Conservation (phyloP, 306 rosid genomes). For the Erythrophleum fordii region DNA sequence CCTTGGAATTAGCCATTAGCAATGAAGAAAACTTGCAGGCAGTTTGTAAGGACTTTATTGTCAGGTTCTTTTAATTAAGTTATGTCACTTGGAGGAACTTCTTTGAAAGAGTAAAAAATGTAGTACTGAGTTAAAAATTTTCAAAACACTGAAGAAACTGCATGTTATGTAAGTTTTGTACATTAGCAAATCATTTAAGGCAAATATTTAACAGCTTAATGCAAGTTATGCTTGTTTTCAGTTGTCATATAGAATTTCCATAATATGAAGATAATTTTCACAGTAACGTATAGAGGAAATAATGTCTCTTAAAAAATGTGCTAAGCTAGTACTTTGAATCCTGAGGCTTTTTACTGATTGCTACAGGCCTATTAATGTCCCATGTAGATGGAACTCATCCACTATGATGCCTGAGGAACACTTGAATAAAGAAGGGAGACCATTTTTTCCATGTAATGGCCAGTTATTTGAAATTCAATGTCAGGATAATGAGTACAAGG, state of each 20-base stretch:
- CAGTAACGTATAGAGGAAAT: not conserved
- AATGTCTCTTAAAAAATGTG: not conserved
- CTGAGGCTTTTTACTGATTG: slow-evolving; percentile 39
- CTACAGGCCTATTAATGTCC: slow-evolving; percentile 70
- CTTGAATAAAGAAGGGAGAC: slow-evolving; percentile 50
- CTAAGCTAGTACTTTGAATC: slow-evolving; percentile 8
- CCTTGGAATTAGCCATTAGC: not conserved
- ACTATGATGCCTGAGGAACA: slow-evolving; percentile 52
- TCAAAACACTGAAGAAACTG: not conserved
- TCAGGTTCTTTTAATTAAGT: too few relatives aligned
- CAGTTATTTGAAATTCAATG: slow-evolving; percentile 51
- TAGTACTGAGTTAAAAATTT: not conserved
- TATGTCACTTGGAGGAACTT: too few relatives aligned
- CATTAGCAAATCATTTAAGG: slow-evolving; percentile 2
- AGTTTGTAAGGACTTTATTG: not conserved
- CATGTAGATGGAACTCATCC: slow-evolving; percentile 70
- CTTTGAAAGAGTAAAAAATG: not conserved
- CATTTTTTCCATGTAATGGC: slow-evolving; percentile 43
- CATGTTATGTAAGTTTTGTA: not conserved
- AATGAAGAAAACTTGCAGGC: not conserved
- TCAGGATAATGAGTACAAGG: slow-evolving; percentile 52
- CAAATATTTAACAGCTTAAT: not conserved
- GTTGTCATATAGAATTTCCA: not conserved
- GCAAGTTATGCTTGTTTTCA: not conserved
- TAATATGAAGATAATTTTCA: slow-evolving; percentile 6